Evolutionary conservation across 805 yeast genomes (phyloP).

Genomic region (Candida berthetii): DNA sequence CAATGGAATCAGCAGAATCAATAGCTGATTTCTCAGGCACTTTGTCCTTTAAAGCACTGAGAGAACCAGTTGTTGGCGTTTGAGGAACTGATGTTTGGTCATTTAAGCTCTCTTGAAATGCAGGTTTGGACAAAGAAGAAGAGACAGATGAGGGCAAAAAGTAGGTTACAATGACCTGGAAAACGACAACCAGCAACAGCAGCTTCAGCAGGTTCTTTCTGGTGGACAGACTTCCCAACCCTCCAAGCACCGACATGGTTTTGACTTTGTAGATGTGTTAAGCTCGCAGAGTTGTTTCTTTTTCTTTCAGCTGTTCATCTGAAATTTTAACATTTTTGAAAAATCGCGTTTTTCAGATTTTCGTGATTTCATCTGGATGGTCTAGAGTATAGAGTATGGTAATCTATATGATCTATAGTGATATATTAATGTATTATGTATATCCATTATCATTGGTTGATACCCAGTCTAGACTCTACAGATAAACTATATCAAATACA

Average conservation of each 20-base stretch:
- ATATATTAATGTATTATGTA: too few species aligned
- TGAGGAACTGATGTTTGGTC: background rate
- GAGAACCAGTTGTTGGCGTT: background rate
- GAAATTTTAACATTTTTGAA: background rate
- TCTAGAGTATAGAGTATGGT: too few species aligned
- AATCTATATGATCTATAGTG: too few species aligned
- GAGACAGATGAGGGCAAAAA: slow-evolving; percentile 4
- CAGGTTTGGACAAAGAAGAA: slow-evolving; percentile 1
- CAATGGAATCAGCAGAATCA: too few species aligned
- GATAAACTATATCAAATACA: too few species aligned
- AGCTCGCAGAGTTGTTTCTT: too few species aligned
- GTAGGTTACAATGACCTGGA: slow-evolving; percentile 7
- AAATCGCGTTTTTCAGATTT: too few species aligned
- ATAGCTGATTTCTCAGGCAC: too few species aligned
- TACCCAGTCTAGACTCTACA: too few species aligned
- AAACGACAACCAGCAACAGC: slow-evolving; percentile 2
- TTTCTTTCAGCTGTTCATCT: background rate
- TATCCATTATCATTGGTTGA: too few species aligned
- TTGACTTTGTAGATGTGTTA: too few species aligned
- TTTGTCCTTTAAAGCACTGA: background rate
- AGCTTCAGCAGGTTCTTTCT: slow-evolving; percentile 3
- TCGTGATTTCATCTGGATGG: too few species aligned
- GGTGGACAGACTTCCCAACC: slow-evolving; percentile 3
- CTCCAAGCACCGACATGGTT: background rate
- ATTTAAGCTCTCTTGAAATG: slow-evolving; percentile 1